Conservation (phyloP, 1,284 basidiomycete genomes). For the Waitea zeae region DNA sequence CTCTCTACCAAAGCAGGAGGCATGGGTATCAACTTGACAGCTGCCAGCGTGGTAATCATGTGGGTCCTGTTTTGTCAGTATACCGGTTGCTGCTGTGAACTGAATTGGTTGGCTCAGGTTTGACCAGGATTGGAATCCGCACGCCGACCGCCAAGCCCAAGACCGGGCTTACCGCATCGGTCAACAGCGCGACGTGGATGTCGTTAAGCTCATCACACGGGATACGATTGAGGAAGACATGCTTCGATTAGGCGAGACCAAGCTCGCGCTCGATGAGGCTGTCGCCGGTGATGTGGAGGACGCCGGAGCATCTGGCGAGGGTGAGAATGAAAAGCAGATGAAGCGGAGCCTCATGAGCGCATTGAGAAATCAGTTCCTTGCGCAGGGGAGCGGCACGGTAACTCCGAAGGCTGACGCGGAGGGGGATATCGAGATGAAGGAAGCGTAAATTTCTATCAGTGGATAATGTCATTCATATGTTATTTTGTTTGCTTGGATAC, state of each 20-base stretch:
- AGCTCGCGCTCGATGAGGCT: slow-evolving; percentile 81
- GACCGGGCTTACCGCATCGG: slow-evolving; percentile 98
- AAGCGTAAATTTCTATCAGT: too few relatives aligned
- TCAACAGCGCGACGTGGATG: slow-evolving; percentile 79
- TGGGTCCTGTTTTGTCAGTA: slow-evolving; percentile 15
- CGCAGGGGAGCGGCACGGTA: slow-evolving; percentile 13
- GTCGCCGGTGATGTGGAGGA: slow-evolving; percentile 64
- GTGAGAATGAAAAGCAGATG: slow-evolving; percentile 60
- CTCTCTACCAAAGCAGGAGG: slow-evolving; percentile 93
- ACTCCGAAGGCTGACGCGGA: slow-evolving; percentile 6
- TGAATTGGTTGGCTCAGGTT: slow-evolving; percentile 32
- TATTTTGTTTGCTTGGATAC: too few relatives aligned
- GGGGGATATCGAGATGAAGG: too few relatives aligned
- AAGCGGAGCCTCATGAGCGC: slow-evolving; percentile 69
- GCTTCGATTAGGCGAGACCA: slow-evolving; percentile 76
- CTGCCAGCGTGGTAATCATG: slow-evolving; percentile 88
- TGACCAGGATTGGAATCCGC: slow-evolving; percentile 95
- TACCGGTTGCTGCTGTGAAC: slow-evolving; percentile 1
- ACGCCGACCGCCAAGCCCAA: slow-evolving; percentile 89
- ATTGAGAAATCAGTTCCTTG: slow-evolving; percentile 51
- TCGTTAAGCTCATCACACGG: slow-evolving; percentile 86
- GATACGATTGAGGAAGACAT: slow-evolving; percentile 97
- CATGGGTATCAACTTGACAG: slow-evolving; percentile 84
- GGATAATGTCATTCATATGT: too few relatives aligned
- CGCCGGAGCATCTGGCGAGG: slow-evolving; percentile 37